phyloP scores from a whole-genome alignment of 305 asterid species.

The Rubia balearica region DNA sequence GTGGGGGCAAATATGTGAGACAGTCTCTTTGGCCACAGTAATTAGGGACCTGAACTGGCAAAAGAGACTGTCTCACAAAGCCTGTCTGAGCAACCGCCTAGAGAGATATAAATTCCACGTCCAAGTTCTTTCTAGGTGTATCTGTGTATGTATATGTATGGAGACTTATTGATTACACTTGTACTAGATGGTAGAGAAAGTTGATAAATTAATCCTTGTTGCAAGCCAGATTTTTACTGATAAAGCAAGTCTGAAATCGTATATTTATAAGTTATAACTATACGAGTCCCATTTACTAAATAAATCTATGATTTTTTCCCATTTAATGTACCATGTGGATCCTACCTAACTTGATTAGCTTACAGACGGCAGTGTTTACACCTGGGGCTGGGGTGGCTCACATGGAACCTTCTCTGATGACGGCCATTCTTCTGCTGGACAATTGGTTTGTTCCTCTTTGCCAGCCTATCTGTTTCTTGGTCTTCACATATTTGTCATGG shows the following conservation, averaged over 20 bases:
- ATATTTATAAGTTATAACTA: neutral
- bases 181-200: neutral
- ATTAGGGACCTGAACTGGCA: neutral
- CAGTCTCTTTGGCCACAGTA: neutral
- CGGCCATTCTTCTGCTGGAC: conserved; percentile 95
- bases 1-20: neutral
- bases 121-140: too few species aligned
- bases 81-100: too few species aligned
- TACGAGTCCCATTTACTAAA: neutral
- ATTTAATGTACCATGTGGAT: neutral
- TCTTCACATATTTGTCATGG: neutral
- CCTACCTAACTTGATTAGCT: conserved; percentile 4
- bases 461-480: neutral
- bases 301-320: neutral
- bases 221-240: neutral
- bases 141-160: too few species aligned
- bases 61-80: neutral
- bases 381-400: conserved; percentile 99
- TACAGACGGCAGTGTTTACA: conserved; percentile 64
- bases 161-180: neutral
- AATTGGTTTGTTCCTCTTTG: conserved; percentile 52
- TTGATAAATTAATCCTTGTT: neutral
- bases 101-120: too few species aligned
- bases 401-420: conserved; percentile 81
- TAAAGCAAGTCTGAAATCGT: neutral